Percentiles rank a stretch among this genome's conserved stretches.
phyloP scores from a whole-genome alignment of 768 basidiomycete genomes.

The Leucogyrophana mollusca region DNA sequence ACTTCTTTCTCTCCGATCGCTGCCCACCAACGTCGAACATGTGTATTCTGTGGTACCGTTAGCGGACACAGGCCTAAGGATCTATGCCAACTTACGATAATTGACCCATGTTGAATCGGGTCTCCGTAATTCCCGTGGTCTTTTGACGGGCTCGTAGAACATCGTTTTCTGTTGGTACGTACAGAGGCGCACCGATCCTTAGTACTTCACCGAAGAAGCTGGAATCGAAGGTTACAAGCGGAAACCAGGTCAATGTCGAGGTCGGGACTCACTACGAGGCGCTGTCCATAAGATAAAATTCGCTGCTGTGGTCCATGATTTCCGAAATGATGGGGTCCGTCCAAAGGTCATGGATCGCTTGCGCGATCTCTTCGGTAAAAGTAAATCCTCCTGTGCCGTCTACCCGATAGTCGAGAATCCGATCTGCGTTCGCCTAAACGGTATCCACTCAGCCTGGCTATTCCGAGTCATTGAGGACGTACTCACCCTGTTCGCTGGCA shows the following conservation, averaged over 20 bases:
- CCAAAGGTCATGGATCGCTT: conserved; percentile 68
- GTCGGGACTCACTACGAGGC: conserved; percentile 70
- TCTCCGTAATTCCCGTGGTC: conserved; percentile 89
- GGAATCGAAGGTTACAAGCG: not conserved
- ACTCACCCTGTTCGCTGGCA: conserved; percentile 61
- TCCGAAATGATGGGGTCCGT: conserved; percentile 59
- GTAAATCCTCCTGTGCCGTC: conserved; percentile 41
- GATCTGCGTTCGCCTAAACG: conserved; percentile 49
- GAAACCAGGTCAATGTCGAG: not conserved
- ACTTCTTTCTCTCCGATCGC: conserved; percentile 78
- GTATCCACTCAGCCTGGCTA: conserved; percentile 14
- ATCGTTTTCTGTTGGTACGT: conserved; percentile 83
- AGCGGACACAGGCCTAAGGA: too few species aligned
- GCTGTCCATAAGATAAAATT: conserved; percentile 96
- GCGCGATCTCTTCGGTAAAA: conserved; percentile 64
- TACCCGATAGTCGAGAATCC: conserved; percentile 56
- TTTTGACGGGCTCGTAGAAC: conserved; percentile 87
- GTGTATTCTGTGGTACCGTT: conserved; percentile 39
- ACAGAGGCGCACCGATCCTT: conserved; percentile 81
- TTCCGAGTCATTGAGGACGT: conserved; percentile 1
- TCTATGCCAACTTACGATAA: conserved; percentile 54
- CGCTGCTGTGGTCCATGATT: conserved; percentile 57
- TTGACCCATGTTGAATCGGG: conserved; percentile 71
- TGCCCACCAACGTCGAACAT: conserved; percentile 85
- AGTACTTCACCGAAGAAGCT: conserved; percentile 86